These are phyloP conservation scores for Kurtzmaniella cleridarum DNA, from an alignment of 805 yeast species.

Conservation along the genomic window DNA sequence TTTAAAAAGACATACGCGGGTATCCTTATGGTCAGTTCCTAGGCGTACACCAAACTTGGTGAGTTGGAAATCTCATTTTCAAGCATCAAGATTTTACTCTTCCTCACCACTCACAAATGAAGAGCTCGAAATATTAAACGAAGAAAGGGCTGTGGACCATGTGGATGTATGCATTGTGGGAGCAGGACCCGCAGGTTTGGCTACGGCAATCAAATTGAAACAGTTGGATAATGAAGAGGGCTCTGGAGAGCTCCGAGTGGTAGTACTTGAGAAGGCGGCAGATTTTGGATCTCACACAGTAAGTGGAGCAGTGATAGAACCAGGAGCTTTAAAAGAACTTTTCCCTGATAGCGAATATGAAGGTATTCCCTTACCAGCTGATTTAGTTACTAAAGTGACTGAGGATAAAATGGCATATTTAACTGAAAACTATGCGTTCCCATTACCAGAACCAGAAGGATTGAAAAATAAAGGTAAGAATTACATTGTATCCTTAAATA, in stretches of 20 bases:
- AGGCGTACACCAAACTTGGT: no score
- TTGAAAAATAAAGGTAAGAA: conserved; percentile 77
- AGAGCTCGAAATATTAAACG: conserved; percentile 41
- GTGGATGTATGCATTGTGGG: conserved; percentile 97
- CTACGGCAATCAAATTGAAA: conserved; percentile 86
- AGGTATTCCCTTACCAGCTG: conserved; percentile 75
- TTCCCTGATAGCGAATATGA: conserved; percentile 61
- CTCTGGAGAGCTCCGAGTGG: conserved; percentile 69
- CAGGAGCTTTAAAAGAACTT: conserved; percentile 78
- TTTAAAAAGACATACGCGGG: no score
- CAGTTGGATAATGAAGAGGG: conserved; percentile 70
- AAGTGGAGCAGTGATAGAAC: conserved; percentile 93
- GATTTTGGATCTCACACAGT: conserved; percentile 91
- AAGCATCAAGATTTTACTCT: no score
- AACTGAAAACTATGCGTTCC: conserved; percentile 52
- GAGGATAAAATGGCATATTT: conserved; percentile 70
- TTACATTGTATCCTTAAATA: conserved; percentile 77
- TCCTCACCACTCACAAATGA: conserved; percentile 25
- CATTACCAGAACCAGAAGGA: conserved; percentile 92
- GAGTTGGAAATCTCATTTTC: no score
- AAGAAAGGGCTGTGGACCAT: conserved; percentile 73
- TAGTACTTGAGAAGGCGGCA: conserved; percentile 86
- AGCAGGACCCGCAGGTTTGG: conserved; percentile 96
- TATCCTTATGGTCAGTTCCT: no score
- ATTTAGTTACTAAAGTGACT: conserved; percentile 68